Evolutionary conservation across 371 early-diverging fungal species (phyloP).

Genomic region (Thermomucor indicae-seudaticae): DNA sequence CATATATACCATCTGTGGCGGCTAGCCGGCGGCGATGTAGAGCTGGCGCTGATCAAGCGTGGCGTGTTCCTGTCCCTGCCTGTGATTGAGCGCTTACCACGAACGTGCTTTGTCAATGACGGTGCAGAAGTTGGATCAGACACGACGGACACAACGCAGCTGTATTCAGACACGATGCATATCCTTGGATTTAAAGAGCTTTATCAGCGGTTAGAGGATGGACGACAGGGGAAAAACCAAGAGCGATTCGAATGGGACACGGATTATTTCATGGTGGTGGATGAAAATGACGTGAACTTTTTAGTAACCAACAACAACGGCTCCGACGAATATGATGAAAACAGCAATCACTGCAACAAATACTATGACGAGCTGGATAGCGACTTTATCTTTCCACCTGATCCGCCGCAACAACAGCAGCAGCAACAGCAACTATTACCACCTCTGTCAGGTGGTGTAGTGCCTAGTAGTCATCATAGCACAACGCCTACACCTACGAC

Average conservation of each 20-base stretch:
- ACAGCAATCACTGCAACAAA: slow-evolving; percentile 7
- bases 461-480: slow-evolving; percentile 8
- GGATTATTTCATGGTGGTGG: slow-evolving; percentile 58
- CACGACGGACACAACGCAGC: slow-evolving; percentile 38
- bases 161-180: slow-evolving; percentile 52
- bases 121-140: slow-evolving; percentile 41
- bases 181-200: slow-evolving; percentile 54
- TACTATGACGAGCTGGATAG: slow-evolving; percentile 18
- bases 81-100: slow-evolving; percentile 57
- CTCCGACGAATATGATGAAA: too few relatives aligned
- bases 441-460: too few relatives aligned
- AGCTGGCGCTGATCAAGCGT: slow-evolving; percentile 51
- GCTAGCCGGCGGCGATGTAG: slow-evolving; percentile 65
- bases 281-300: slow-evolving; percentile 65
- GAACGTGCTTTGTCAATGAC: slow-evolving; percentile 41
- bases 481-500: slow-evolving; percentile 18
- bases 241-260: slow-evolving; percentile 57
- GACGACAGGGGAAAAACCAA: background rate
- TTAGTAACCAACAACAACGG: slow-evolving; percentile 28
- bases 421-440: too few relatives aligned
- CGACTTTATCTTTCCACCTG: slow-evolving; percentile 20
- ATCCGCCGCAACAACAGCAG: too few relatives aligned
- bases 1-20: slow-evolving; percentile 64
- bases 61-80: slow-evolving; percentile 56
- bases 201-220: slow-evolving; percentile 42